Evolutionary conservation across 768 basidiomycete genomes (phyloP).

Genomic region (Gautieria morchelliformis): DNA sequence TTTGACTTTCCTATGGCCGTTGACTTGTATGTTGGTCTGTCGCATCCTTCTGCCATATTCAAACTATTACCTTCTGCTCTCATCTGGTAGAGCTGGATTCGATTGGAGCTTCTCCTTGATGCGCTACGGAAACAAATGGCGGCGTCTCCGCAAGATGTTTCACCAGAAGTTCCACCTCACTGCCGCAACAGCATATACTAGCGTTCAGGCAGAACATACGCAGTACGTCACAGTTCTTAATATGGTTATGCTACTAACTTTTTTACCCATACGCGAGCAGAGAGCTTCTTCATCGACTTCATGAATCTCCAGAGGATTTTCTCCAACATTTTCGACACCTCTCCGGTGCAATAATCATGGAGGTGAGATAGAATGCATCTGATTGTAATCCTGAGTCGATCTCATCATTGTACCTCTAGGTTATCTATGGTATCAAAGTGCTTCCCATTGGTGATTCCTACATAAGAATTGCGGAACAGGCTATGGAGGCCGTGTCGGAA

Average conservation of each 20-base stretch:
- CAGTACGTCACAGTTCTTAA: conserved; percentile 19
- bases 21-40: conserved; percentile 4
- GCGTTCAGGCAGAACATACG: too few species aligned
- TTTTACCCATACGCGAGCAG: background rate
- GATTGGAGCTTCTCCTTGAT: conserved; percentile 50
- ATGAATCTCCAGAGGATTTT: conserved; percentile 33
- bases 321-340: background rate
- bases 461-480: conserved; percentile 42
- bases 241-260: background rate
- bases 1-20: conserved; percentile 15
- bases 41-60: too few species aligned
- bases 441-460: conserved; percentile 37
- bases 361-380: too few species aligned
- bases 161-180: too few species aligned
- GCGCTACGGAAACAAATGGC: too few species aligned
- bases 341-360: background rate
- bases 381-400: too few species aligned
- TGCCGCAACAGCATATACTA: too few species aligned
- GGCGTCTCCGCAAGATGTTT: too few species aligned
- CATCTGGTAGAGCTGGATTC: conserved; percentile 27
- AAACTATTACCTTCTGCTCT: too few species aligned
- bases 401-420: too few species aligned
- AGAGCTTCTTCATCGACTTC: too few species aligned
- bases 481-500: conserved; percentile 42
- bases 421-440: too few species aligned